Evolutionary conservation across 1,284 basidiomycete species (phyloP).

Genomic region (Anthracocystis panici-leucophaei): DNA sequence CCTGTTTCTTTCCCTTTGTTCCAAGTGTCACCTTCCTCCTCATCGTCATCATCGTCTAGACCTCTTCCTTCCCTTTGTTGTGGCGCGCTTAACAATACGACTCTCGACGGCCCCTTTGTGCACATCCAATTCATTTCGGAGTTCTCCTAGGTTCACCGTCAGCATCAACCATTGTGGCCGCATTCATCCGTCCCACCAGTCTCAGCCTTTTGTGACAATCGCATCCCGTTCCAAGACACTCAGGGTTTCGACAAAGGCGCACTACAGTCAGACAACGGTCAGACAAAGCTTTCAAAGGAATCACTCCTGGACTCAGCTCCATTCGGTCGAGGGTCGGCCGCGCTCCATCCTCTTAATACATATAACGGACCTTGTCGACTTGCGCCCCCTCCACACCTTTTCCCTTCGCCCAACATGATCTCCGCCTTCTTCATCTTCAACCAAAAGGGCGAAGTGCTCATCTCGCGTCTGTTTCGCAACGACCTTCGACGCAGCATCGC

Average conservation of each 20-base stretch:
- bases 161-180: neutral
- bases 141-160: neutral
- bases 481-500: conserved; percentile 65
- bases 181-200: no score
- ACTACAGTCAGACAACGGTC: no score
- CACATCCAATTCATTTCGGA: neutral
- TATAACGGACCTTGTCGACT: conserved; percentile 7
- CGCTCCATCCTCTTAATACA: neutral
- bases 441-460: conserved; percentile 85
- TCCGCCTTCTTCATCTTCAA: conserved; percentile 98
- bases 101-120: neutral
- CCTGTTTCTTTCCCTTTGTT: neutral
- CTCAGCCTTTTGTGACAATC: no score
- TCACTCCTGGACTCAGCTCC: no score
- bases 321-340: neutral
- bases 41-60: neutral
- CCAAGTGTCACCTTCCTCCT: neutral
- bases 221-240: no score
- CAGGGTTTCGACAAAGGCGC: no score
- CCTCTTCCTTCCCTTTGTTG: neutral
- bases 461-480: conserved; percentile 65
- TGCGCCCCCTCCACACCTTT: neutral
- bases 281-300: no score
- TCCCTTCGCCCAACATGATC: conserved; percentile 31
- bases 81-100: neutral